Evolutionary conservation across 805 yeast species (phyloP).

Genomic region (Yamadazyma nakazawae): DNA sequence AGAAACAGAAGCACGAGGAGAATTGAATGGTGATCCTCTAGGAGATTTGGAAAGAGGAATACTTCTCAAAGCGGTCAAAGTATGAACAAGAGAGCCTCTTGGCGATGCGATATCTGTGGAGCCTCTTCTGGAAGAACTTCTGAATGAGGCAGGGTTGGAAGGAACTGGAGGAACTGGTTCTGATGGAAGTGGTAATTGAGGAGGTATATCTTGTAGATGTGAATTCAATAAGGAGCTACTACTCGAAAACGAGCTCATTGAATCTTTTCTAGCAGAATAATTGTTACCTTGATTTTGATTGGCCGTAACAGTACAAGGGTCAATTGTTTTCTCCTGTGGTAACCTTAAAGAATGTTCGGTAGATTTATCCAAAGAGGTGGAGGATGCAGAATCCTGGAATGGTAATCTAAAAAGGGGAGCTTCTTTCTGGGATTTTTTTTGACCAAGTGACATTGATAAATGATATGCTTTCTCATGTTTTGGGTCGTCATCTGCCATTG

Average conservation of each 20-base stretch:
- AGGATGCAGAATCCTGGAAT: constrained; percentile 48
- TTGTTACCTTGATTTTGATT: background rate
- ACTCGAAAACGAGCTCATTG: constrained; percentile 20
- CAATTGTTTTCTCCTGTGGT: constrained; percentile 2
- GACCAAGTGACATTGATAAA: constrained; percentile 18
- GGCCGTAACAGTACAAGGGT: constrained; percentile 1
- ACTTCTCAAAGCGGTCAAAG: constrained; percentile 37
- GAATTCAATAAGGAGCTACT: constrained; percentile 25
- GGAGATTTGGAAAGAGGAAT: constrained; percentile 37
- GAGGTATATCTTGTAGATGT: constrained; percentile 48
- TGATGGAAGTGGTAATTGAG: constrained; percentile 53
- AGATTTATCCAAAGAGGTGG: constrained; percentile 4
- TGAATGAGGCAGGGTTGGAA: constrained; percentile 30
- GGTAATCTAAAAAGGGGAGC: constrained; percentile 66
- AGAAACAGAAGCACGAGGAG: constrained; percentile 50
- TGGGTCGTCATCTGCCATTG: constrained; percentile 5
- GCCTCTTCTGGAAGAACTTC: constrained; percentile 32
- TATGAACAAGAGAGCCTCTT: constrained; percentile 38
- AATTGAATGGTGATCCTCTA: constrained; percentile 35
- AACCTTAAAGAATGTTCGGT: constrained; percentile 6
- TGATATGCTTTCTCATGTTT: constrained; percentile 15
- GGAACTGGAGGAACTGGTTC: constrained; percentile 49
- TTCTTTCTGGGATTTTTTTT: constrained; percentile 14
- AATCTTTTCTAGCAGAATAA: constrained; percentile 10
- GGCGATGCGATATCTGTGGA: constrained; percentile 39